These are phyloP conservation scores for Suhomyces maxii DNA, from an alignment of 1,139 yeast species.

Conservation along the genomic window DNA sequence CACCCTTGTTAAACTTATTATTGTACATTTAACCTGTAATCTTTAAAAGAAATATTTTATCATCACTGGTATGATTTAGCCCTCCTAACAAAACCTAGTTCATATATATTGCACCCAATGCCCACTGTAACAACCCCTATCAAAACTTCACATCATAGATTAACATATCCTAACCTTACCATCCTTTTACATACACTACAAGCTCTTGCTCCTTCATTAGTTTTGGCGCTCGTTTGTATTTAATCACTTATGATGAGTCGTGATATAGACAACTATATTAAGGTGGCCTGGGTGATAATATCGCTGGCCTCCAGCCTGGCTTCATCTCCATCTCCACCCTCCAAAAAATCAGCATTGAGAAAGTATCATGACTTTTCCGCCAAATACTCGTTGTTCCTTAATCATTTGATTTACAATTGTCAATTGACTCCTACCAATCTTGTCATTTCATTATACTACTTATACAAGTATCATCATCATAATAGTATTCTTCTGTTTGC, in stretches of 20 bases:
- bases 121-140: too few relatives aligned
- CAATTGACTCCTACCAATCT: slow-evolving; percentile 33
- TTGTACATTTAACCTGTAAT: slow-evolving; percentile 5
- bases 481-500: slow-evolving; percentile 12
- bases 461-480: slow-evolving; percentile 26
- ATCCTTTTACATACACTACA: too few relatives aligned
- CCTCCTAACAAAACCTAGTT: slow-evolving; percentile 5
- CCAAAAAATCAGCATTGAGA: slow-evolving; percentile 3
- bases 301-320: not conserved
- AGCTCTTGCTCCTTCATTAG: too few relatives aligned
- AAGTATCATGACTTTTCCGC: slow-evolving; percentile 15
- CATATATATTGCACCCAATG: not conserved
- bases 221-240: too few relatives aligned
- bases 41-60: slow-evolving; percentile 8
- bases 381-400: slow-evolving; percentile 22
- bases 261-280: slow-evolving; percentile 9
- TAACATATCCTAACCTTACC: too few relatives aligned
- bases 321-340: not conserved
- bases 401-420: slow-evolving; percentile 25
- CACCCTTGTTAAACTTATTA: not conserved
- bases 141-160: too few relatives aligned
- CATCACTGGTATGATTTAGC: slow-evolving; percentile 5
- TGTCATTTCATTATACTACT: slow-evolving; percentile 31
- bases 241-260: slow-evolving; percentile 1
- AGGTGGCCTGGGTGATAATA: slow-evolving; percentile 16